Evolutionary conservation across 352 stramenopile species (phyloP).

Genomic region (Globisporangium lucens): DNA sequence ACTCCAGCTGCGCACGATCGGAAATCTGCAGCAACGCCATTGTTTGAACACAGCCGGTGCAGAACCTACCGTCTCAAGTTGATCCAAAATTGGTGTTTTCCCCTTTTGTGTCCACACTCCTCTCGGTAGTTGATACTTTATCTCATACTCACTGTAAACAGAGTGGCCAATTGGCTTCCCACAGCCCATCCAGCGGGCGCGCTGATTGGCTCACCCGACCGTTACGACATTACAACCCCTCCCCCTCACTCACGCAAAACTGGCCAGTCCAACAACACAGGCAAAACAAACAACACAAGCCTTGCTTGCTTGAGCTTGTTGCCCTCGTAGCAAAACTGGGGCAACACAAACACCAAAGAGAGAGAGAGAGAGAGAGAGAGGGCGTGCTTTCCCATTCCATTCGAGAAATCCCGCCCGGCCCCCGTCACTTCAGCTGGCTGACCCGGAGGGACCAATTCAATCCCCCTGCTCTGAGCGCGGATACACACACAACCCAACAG

Average conservation of each 20-base stretch:
- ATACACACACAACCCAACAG: constrained; percentile 2
- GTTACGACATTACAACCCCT: not conserved
- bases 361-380: not conserved
- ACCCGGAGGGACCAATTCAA: not conserved
- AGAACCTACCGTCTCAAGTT: not conserved
- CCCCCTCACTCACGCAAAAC: not conserved
- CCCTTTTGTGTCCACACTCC: not conserved
- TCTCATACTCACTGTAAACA: not conserved
- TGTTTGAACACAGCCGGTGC: not conserved
- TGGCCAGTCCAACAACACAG: not conserved
- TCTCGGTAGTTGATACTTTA: not conserved
- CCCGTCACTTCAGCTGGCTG: not conserved
- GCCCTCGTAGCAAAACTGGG: too few relatives aligned
- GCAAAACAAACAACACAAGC: too few relatives aligned
- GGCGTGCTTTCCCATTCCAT: not conserved
- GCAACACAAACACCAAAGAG: not conserved
- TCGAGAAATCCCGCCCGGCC: constrained; percentile 8
- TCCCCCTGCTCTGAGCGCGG: not conserved
- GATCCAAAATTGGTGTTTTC: not conserved
- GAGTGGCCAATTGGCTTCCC: not conserved
- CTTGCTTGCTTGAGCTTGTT: too few relatives aligned
- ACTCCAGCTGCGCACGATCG: not conserved
- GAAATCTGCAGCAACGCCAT: constrained; percentile 2
- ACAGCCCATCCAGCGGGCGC: not conserved
- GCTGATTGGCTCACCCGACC: not conserved